Evolutionary conservation across 345 rosid genomes (phyloP).

Genomic region (Laguncularia racemosa): DNA sequence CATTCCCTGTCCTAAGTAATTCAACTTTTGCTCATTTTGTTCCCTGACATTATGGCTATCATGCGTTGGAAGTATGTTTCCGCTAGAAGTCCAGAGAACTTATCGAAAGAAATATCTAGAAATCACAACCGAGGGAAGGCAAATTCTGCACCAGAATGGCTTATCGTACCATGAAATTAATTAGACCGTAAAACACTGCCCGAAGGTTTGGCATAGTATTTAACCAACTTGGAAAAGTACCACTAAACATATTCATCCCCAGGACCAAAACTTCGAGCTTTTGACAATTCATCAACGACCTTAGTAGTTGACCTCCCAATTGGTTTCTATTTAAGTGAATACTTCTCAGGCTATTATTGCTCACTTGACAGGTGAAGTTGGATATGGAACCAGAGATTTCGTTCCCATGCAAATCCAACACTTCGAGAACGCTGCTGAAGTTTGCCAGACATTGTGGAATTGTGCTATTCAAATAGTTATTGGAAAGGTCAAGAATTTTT

Average conservation of each 20-base stretch:
- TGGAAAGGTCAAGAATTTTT: neutral
- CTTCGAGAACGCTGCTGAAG: neutral
- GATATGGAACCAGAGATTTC: constrained; percentile 13
- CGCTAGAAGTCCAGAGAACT: constrained; percentile 10
- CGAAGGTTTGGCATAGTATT: constrained; percentile 6
- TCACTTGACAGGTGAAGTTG: neutral
- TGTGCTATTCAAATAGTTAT: constrained; percentile 5
- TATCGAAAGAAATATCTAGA: constrained; percentile 16
- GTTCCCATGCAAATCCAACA: constrained; percentile 14
- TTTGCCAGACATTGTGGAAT: constrained; percentile 19
- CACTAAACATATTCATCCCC: constrained; percentile 13
- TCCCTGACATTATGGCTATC: neutral
- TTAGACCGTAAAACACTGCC: constrained; percentile 13
- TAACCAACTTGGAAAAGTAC: constrained; percentile 17
- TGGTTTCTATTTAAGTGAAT: constrained; percentile 15
- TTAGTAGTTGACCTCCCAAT: constrained; percentile 19
- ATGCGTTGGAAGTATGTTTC: neutral
- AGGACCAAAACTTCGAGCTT: constrained; percentile 9
- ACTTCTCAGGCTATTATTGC: neutral
- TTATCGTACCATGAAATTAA: constrained; percentile 8
- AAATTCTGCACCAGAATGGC: neutral
- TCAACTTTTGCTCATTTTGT: neutral
- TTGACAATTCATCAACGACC: constrained; percentile 14
- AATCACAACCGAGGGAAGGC: constrained; percentile 10
- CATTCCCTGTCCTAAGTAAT: neutral